Conservation (phyloP, 1,139 yeast genomes). For the Taphrina flavorubra region DNA sequence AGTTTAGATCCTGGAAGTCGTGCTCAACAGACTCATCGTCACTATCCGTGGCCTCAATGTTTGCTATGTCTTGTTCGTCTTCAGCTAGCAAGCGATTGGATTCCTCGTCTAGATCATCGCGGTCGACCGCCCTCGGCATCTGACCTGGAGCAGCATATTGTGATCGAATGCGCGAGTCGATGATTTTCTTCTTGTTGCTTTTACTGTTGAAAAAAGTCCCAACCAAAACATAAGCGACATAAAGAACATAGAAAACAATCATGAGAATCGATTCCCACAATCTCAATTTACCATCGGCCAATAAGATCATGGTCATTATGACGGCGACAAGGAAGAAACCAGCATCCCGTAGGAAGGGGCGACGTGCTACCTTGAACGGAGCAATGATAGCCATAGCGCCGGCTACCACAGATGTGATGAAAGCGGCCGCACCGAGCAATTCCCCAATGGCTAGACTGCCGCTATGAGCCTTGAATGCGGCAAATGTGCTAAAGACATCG, state of each 20-base stretch:
- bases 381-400: conserved; percentile 73
- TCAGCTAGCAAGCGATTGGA: conserved; percentile 4
- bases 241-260: conserved; percentile 61
- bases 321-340: conserved; percentile 60
- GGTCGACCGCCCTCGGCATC: conserved; percentile 3
- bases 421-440: conserved; percentile 80
- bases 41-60: conserved; percentile 11
- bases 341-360: conserved; percentile 63
- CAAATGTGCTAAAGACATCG: conserved; percentile 82
- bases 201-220: conserved; percentile 29
- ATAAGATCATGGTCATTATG: conserved; percentile 52
- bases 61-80: conserved; percentile 9
- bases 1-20: conserved; percentile 29
- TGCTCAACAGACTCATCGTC: conserved; percentile 27
- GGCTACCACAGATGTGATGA: conserved; percentile 74
- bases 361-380: conserved; percentile 66
- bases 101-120: conserved; percentile 31
- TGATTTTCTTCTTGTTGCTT: conserved; percentile 17
- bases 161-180: conserved; percentile 27
- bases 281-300: conserved; percentile 57
- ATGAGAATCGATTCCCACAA: conserved; percentile 58
- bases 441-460: conserved; percentile 86
- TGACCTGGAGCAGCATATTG: conserved; percentile 21
- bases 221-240: conserved; percentile 54
- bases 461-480: conserved; percentile 72